Base-by-base conservation (phyloP, 2,329 filamentous ascomycete genomes). In the Escovopsis sp. region DNA sequence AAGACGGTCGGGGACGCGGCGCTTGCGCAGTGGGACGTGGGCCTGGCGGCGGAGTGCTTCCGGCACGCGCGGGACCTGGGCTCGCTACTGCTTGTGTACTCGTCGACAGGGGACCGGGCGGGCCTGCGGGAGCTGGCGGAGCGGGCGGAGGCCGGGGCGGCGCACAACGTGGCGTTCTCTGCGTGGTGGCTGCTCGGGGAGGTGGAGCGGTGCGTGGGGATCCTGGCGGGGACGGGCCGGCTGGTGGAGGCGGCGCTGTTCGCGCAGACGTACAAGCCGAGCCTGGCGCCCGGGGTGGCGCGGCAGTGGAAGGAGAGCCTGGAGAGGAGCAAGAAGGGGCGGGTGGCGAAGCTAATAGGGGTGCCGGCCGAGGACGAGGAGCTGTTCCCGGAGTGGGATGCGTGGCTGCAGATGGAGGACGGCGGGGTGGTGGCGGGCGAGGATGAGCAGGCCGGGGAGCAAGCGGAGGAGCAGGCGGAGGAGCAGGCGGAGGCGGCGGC, bases 1-100 rank as follows among this genome's bases (percentile, higher is more conserved):
- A 96, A 96, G 73, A 88, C 79, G 4, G 85, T 98, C 4, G 91
- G 91, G 46, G 91, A 98, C 53, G 84, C 88, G 1, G 91, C 91
- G 2, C 73, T 98, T 35, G 67, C 78, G 9, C 81, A 70, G 1
- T 98, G 89, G 91, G 81, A 98, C 54, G 73, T 98, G 32, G 70
- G 75, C 5, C 75, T 96, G 2, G 91, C 91, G 0, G 82, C 91
- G 39, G 86, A 96, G 62, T 96, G 89, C 65, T 98, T 96, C 61
- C 78, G 77, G 15, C 80, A 91, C 45, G 87, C 88, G 38, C 91
- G 86, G 56, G 91, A 98, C 56, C 68, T 95, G 3, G 88, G 89
- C 35, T 94, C 86, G 1, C 66, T 96, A 7, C 73, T 98, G 1
- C 75, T 98, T 3, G 69, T 98, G 23, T 84, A 94, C 68, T 87